Base-by-base conservation (phyloP, 1,139 yeast species). In the Candida buenavistaensis region DNA sequence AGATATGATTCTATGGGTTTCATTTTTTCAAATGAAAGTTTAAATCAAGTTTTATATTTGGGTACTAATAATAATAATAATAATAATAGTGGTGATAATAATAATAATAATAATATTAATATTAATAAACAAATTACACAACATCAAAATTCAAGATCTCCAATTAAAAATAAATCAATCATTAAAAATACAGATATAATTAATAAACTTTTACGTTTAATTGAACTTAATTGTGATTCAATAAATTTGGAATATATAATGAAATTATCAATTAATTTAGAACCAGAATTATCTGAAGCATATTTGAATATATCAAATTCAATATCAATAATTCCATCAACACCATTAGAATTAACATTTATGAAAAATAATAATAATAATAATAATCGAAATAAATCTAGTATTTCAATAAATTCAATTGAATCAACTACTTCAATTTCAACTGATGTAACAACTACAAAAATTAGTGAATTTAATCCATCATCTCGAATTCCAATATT, bases 1-100 rank as follows among this genome's bases (percentile, higher is more conserved):
- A 50, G 72, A 26, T 70, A 69, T 40, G 73, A 69, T 38, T 54
- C 57, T 33, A 68, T 68, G 73, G 73, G 75, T 3, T 69, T 68
- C 40, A 67, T 69, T 3, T 67, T 70, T 38, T 66, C 73, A 11
- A 70, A 70, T 43, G 75, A 70, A 41, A 65, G 71, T 40, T 57
- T 70, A 33, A 68, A 69, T 43, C 74, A 69, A 37, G 75, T 68
- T 4, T 52, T 70, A 23, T 68, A 66, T 37, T 54, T 68, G 21
- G 75, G 75, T 3, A 57, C 54, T 13, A 62, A 62, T 39, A 56
- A 50, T 33, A 69, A 62, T 15, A 64, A n/a, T n/a, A n/a, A n/a
- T n/a, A n/a, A n/a, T n/a, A n/a, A n/a, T n/a, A n/a, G n/a, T n/a
- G n/a, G n/a, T n/a, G n/a, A n/a, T n/a, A n/a, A n/a, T n/a, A n/a